A percentile compares a stretch with the other conserved stretches of the same genome.
Conservation (phyloP, 345 rosid species). For the Eucalyptus cladocalyx region DNA sequence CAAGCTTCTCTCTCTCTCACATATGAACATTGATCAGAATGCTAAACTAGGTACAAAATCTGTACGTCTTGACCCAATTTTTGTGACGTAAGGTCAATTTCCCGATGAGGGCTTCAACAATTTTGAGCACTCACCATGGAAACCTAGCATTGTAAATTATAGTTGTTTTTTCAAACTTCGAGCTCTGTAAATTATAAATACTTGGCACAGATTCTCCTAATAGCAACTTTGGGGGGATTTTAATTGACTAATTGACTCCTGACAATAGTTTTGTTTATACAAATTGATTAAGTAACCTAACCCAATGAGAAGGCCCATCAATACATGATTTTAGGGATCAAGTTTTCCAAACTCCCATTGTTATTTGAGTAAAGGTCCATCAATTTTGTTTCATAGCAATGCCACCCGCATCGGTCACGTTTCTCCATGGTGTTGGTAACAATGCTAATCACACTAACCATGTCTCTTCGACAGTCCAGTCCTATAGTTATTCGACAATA, state of each 20-base stretch:
- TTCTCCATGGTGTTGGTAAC: neutral
- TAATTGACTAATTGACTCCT: too few relatives aligned
- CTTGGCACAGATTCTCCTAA: neutral
- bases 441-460: neutral
- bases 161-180: neutral
- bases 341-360: neutral
- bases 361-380: neutral
- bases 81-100: neutral
- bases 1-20: neutral
- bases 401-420: neutral
- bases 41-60: neutral
- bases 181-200: neutral
- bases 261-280: too few relatives aligned
- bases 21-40: neutral
- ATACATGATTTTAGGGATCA: too few relatives aligned
- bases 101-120: neutral
- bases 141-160: neutral
- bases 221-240: neutral
- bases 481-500: neutral
- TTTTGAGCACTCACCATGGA: neutral
- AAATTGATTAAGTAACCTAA: too few relatives aligned
- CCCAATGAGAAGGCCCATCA: too few relatives aligned
- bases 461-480: neutral
- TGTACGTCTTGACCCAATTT: neutral
- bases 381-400: neutral